Percentiles rank a stretch among this genome's conserved stretches.
Conservation (phyloP, 73 alveolate species). For the Symbiodinium natans region DNA sequence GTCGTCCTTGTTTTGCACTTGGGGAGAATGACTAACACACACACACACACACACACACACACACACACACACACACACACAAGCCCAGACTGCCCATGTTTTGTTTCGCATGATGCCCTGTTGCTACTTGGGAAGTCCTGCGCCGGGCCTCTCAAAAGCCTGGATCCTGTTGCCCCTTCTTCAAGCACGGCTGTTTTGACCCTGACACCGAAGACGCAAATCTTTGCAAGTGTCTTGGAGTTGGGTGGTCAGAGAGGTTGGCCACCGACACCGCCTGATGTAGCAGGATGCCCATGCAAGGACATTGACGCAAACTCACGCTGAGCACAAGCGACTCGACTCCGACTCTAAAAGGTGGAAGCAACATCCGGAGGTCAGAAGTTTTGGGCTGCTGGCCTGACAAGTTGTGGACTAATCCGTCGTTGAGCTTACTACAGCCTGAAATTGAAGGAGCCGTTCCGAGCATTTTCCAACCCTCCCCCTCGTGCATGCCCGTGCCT, state of each 20-base stretch:
- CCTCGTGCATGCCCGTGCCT: too few species aligned
- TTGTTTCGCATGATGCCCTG: background rate
- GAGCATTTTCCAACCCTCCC: too few species aligned
- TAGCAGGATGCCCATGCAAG: too few species aligned
- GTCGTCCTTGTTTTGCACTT: background rate
- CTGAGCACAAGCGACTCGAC: too few species aligned
- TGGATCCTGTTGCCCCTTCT: background rate
- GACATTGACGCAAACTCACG: too few species aligned
- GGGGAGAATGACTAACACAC: too few species aligned
- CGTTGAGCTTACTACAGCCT: too few species aligned
- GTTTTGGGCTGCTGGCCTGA: too few species aligned
- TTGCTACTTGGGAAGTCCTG: background rate
- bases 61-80: background rate
- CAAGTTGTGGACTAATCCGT: too few species aligned
- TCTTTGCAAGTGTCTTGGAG: constrained; percentile 39
- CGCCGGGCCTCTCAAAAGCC: background rate
- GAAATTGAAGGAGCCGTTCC: too few species aligned
- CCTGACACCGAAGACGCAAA: background rate
- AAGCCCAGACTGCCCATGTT: background rate
- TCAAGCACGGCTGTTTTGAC: background rate
- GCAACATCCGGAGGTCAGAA: too few species aligned
- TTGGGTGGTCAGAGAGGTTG: constrained; percentile 74
- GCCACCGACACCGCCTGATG: constrained; percentile 67
- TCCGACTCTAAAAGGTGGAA: too few species aligned
- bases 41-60: background rate